Evolutionary conservation across 2,329 filamentous ascomycete species (phyloP).

Genomic region (Trichoderma oligosporum): DNA sequence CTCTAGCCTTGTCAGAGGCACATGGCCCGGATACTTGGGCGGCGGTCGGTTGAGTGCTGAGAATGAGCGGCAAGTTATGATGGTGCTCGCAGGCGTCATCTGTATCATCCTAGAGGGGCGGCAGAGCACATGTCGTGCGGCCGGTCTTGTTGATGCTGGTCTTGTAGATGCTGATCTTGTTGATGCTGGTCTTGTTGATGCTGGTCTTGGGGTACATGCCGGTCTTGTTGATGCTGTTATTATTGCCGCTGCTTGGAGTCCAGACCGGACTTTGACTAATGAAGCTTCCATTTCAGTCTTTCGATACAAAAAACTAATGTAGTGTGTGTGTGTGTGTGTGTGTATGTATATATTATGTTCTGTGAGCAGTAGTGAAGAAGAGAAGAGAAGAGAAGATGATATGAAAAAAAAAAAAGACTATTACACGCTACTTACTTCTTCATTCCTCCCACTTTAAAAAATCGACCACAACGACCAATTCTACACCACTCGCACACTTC

Average conservation of each 20-base stretch:
- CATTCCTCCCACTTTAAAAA: too few relatives aligned
- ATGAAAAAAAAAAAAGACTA: too few relatives aligned
- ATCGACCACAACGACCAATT: too few relatives aligned
- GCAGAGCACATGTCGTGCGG: slow-evolving; percentile 17
- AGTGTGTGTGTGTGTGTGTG: too few relatives aligned
- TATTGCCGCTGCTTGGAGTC: neutral
- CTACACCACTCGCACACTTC: too few relatives aligned
- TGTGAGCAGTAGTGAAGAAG: slow-evolving; percentile 14
- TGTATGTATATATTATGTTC: slow-evolving; percentile 17
- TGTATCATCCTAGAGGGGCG: slow-evolving; percentile 20
- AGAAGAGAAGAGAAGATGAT: neutral
- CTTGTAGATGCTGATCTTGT: neutral
- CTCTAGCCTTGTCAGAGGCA: slow-evolving; percentile 78
- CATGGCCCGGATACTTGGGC: slow-evolving; percentile 87
- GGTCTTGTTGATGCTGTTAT: neutral
- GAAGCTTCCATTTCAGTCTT: slow-evolving; percentile 14
- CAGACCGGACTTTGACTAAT: slow-evolving; percentile 7
- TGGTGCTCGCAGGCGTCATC: neutral
- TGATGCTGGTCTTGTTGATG: neutral
- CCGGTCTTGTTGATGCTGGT: neutral
- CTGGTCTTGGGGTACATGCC: neutral
- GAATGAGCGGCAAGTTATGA: slow-evolving; percentile 49
- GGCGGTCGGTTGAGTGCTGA: slow-evolving; percentile 80
- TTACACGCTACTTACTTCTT: too few relatives aligned
- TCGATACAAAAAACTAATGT: neutral